These are phyloP conservation scores for Caloboletus firmus DNA, from an alignment of 1,284 basidiomycete species.

Conservation along the genomic window DNA sequence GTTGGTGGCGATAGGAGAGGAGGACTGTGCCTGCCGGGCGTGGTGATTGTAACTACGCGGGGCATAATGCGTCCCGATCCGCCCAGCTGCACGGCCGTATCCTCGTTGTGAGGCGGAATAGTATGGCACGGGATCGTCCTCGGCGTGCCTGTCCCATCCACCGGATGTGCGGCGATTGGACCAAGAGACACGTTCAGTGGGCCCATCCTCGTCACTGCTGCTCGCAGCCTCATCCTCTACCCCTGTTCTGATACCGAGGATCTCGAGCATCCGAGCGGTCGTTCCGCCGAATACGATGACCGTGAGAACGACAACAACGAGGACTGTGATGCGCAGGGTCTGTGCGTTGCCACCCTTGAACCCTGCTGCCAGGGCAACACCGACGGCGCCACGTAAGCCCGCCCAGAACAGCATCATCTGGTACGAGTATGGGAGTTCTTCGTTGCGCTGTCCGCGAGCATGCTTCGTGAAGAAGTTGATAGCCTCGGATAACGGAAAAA, in stretches of 20 bases:
- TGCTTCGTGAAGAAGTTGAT: constrained; percentile 91
- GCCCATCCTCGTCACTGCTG: constrained; percentile 72
- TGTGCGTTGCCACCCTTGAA: constrained; percentile 92
- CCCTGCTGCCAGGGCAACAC: constrained; percentile 94
- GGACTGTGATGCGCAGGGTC: constrained; percentile 89
- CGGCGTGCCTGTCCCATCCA: constrained; percentile 42
- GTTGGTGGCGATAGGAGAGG: constrained; percentile 36
- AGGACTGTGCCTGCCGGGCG: constrained; percentile 38
- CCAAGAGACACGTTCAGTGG: constrained; percentile 32
- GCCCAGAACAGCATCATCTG: constrained; percentile 99
- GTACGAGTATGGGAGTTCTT: constrained; percentile 92
- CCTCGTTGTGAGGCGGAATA: constrained; percentile 39
- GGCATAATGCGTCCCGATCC: constrained; percentile 55
- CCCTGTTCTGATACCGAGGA: constrained; percentile 94
- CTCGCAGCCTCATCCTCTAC: constrained; percentile 89
- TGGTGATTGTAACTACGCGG: constrained; percentile 62
- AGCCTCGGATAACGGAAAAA: constrained; percentile 93
- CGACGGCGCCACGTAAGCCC: constrained; percentile 92
- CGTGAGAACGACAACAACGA: constrained; percentile 94
- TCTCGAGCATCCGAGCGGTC: constrained; percentile 94
- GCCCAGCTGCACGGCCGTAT: constrained; percentile 37
- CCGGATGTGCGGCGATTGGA: constrained; percentile 31
- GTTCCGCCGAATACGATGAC: constrained; percentile 97
- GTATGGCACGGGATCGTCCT: constrained; percentile 44
- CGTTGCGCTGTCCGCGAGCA: constrained; percentile 79